A percentile compares a stretch with the other conserved stretches of the same genome.
Evolutionary conservation across 208 protist genomes (phyloP).

Genomic region (Porcisia hertigi): DNA sequence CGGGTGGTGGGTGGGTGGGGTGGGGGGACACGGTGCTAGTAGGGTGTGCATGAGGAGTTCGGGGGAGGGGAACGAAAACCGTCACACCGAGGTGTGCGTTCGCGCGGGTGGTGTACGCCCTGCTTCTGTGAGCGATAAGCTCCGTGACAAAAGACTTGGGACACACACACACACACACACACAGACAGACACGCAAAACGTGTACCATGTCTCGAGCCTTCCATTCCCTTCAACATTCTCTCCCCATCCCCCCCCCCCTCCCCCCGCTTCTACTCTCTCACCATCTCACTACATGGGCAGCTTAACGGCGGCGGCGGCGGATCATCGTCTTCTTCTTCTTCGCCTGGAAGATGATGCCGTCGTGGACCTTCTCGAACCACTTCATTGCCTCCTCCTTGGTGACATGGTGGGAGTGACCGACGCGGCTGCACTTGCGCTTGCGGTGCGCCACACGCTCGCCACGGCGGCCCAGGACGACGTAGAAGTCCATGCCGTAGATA

Average conservation of each 20-base stretch:
- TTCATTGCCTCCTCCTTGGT: conserved; percentile 98
- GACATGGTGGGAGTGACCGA: conserved; percentile 95
- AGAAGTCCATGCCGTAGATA: conserved; percentile 99
- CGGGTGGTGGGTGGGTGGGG: too few species aligned
- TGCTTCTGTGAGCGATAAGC: not conserved
- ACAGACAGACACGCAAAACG: not conserved
- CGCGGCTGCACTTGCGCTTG: conserved; percentile 74
- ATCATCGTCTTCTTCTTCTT: conserved; percentile 97
- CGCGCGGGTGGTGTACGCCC: not conserved
- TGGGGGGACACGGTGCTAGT: too few species aligned
- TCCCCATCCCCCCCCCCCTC: not conserved
- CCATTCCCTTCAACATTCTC: not conserved
- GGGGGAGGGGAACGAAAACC: not conserved
- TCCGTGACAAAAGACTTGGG: not conserved
- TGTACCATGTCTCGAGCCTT: not conserved
- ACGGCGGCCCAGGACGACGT: conserved; percentile 98
- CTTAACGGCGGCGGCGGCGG: conserved; percentile 98
- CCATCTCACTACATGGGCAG: too few species aligned
- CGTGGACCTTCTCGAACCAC: conserved; percentile 99
- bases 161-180: not conserved
- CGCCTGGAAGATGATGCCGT: conserved; percentile 95
- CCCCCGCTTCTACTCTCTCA: too few species aligned
- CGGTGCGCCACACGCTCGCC: conserved; percentile 96
- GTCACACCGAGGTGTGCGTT: not conserved
- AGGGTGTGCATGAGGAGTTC: not conserved